Evolutionary conservation across 1,284 basidiomycete genomes (phyloP), one percentile per base, ranked within the genome.

Genomic region (Irpex sp.): DNA sequence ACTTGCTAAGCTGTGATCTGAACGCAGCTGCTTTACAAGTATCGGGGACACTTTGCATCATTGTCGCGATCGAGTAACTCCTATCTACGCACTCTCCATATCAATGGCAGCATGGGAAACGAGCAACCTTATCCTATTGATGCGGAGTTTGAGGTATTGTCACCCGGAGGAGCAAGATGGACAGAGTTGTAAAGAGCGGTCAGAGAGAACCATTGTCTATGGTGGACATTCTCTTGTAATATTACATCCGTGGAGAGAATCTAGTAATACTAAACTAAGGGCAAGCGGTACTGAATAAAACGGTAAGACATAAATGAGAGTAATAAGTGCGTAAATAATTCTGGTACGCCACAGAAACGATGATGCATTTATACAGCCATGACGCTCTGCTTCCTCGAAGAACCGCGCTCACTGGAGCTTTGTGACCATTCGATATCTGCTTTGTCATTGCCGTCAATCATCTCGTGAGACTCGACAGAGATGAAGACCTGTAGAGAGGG

Each of bases 401-500:
- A 15, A 44, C 11, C 40, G 40, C 15, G 40, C 11, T 44, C 15
- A 15, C 40, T 44, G 40, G 40, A 44, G 11, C 11, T 44, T 44
- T 52, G 49, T 3, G 55, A 57, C 64, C 64, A 65, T 19, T 63
- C 62, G 19, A 56, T 48, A 40, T 62, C 57, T 7, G 19, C 13
- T 59, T 64, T 64, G 54, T 44, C 40, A 44, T 44, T 44, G 11
- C 8, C 40, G 34, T 74, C 73, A 47, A 69, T 66, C 71, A 74
- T 71, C 64, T 73, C 70, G 63, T 74, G 73, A 6, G 69, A 69
- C 64, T 74, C 73, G 60, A 74, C 72, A 64, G 73, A 69, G 44
- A 74, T 71, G 66, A 68, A 73, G 8, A 74, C 72, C 62, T 72
- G 67, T 47, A 67, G 68, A 31, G 68, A 65, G 17, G 62, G 62